Base-by-base conservation (phyloP, 768 basidiomycete genomes). In the Naganishia vaughanmartiniae region DNA sequence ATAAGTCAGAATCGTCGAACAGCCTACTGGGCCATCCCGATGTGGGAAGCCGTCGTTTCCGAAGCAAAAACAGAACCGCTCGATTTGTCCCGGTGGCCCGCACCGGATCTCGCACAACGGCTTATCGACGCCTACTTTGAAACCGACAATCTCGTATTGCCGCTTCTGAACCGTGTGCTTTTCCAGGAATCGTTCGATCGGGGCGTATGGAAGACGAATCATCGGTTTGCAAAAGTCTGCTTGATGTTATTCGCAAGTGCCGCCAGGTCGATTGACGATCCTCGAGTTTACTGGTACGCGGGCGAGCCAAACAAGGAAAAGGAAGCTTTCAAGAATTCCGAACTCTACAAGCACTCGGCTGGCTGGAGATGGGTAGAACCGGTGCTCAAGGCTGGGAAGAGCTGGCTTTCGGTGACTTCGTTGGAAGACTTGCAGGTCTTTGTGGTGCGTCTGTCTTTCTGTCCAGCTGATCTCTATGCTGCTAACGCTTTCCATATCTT, bases 381-480 rank as follows among this genome's bases (percentile, higher is more conserved):
- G 78, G 85, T 90, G 5, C 85, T 88, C 65, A 83, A 86, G 70
- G 84, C 88, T 66, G 84, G 86, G 70, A 86, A 85, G 76, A 84
- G 84, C 0, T 80, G 90, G 39, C 83, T 89, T 24, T 83, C 86
- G 0, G 84, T 85, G 15, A 86, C 89, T 1, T 83, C 84, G 6
- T 75, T 92, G 65, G 87, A 87, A 76, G 90, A 91, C 74, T 81
- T 94, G 28, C 91, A 94, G 77, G 84, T 84, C 26, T 87, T 87
- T 55, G 74, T 75, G 84, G 84, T 75, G 87, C 88, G 76, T 69
- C 30, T 31, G 58, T 6, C 9, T 54, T 14, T 14, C 58, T 84
- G 73, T 87, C 84, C 77, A 80, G 87, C 85, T 77, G 12, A 11
- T 74, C 57, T 24, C 15, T 21, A 34, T 6, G 19, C 7, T 26